A percentile compares a stretch with the other conserved stretches of the same genome.
These are phyloP conservation scores for Phialophora expanda DNA, from an alignment of 2,329 filamentous ascomycete genomes.

Conservation along the genomic window DNA sequence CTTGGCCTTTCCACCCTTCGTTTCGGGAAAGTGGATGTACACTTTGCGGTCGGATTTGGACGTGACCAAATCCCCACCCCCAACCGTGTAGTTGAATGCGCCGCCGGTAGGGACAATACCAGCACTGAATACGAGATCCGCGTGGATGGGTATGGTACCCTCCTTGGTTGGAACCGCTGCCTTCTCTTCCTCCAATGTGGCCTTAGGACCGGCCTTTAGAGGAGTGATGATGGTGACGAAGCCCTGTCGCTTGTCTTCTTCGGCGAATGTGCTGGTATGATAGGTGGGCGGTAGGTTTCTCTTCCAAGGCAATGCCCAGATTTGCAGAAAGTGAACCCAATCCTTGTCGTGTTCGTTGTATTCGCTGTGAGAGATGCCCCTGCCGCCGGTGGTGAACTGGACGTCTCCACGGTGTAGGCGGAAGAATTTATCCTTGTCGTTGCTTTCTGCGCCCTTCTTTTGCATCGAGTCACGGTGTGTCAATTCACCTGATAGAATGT, in stretches of 20 bases:
- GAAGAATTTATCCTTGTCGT: constrained; percentile 67
- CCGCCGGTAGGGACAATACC: constrained; percentile 70
- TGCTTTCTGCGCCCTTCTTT: constrained; percentile 67
- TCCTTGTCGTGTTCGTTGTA: constrained; percentile 75
- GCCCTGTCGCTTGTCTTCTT: constrained; percentile 71
- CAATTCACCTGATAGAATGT: constrained; percentile 82
- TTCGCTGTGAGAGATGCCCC: constrained; percentile 78
- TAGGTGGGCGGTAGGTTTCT: constrained; percentile 74
- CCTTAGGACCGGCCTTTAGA: constrained; percentile 68
- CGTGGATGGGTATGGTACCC: constrained; percentile 80
- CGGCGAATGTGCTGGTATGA: constrained; percentile 73
- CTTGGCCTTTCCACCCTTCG: constrained; percentile 73
- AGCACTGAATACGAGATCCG: constrained; percentile 82
- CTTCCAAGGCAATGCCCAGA: constrained; percentile 83
- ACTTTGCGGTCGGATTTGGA: constrained; percentile 67
- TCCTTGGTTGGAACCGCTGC: constrained; percentile 65
- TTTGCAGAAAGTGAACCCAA: constrained; percentile 83
- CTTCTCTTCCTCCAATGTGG: constrained; percentile 66
- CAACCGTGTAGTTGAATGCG: constrained; percentile 74
- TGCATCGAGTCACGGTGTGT: constrained; percentile 88
- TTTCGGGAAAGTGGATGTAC: constrained; percentile 81
- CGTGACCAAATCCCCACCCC: constrained; percentile 52
- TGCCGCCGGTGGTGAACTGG: constrained; percentile 89
- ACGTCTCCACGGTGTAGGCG: constrained; percentile 79
- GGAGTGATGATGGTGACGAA: constrained; percentile 79